Evolutionary conservation across 768 basidiomycete species (phyloP).

Genomic region (Fomitopsis serialis): DNA sequence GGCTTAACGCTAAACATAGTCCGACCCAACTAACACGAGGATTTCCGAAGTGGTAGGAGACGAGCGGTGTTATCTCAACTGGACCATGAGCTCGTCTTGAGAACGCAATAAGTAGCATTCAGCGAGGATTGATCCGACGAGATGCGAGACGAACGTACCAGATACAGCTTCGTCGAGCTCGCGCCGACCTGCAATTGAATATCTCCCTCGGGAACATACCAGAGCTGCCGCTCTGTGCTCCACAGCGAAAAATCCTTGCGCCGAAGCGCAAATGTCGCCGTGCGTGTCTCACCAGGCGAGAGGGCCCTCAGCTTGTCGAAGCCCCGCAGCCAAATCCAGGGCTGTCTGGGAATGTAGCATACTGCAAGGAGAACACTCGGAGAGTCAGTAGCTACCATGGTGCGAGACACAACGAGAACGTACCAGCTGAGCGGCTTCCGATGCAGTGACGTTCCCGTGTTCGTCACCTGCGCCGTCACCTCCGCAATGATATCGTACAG

Average conservation of each 20-base stretch:
- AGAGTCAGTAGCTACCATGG: no score
- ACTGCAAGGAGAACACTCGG: conserved; percentile 46
- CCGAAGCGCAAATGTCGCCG: conserved; percentile 42
- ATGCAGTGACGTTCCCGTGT: conserved; percentile 29
- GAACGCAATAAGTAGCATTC: no score
- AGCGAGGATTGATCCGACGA: no score
- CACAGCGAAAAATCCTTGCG: conserved; percentile 51
- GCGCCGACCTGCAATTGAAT: conserved; percentile 28
- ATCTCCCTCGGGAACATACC: conserved; percentile 45
- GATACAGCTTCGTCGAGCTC: conserved; percentile 6
- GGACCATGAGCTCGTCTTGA: no score
- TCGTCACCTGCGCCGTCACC: conserved; percentile 30
- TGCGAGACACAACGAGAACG: neutral
- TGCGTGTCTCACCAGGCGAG: conserved; percentile 37
- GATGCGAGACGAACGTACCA: no score
- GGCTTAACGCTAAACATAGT: no score
- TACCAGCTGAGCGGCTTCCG: neutral
- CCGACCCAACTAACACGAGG: no score
- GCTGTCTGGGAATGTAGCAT: conserved; percentile 53
- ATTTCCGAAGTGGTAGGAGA: no score
- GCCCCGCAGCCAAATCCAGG: conserved; percentile 27
- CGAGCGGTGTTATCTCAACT: no score
- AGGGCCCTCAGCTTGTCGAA: conserved; percentile 31
- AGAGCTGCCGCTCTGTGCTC: conserved; percentile 49
- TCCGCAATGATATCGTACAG: conserved; percentile 25